These are phyloP conservation scores for Termitomyces sp. DNA, from an alignment of 768 basidiomycete species.

Conservation along the genomic window DNA sequence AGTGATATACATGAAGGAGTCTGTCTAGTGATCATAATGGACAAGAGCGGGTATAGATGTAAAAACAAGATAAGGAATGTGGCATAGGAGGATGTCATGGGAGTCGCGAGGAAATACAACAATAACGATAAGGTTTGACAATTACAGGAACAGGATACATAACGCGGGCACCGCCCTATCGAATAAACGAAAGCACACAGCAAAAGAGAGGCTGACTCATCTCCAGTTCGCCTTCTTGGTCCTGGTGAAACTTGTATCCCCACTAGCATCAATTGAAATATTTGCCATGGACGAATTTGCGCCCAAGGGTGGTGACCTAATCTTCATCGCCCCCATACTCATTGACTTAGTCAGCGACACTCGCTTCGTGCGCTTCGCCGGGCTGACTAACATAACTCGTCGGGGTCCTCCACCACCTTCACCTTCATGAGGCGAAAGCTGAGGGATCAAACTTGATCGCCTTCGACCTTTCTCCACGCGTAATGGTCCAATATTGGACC, in stretches of 20 bases:
- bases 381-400: constrained; percentile 44
- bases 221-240: constrained; percentile 52
- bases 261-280: constrained; percentile 35
- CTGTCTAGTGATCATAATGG: constrained; percentile 3
- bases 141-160: constrained; percentile 12
- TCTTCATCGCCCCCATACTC: constrained; percentile 23
- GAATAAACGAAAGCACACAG: constrained; percentile 1
- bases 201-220: constrained; percentile 25
- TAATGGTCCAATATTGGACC: constrained; percentile 73
- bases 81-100: constrained; percentile 12
- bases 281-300: constrained; percentile 21
- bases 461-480: constrained; percentile 68
- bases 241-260: constrained; percentile 43
- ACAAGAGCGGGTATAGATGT: constrained; percentile 18
- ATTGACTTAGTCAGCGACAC: constrained; percentile 43
- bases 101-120: constrained; percentile 1
- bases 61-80: constrained; percentile 11
- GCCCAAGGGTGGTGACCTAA: constrained; percentile 20
- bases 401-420: constrained; percentile 25
- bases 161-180: constrained; percentile 11
- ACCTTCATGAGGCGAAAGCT: constrained; percentile 41
- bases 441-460: constrained; percentile 79
- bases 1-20: constrained; percentile 5
- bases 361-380: constrained; percentile 55
- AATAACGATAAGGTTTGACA: constrained; percentile 10